Percentiles rank a stretch among this genome's conserved stretches.
phyloP scores from a whole-genome alignment of 2,329 filamentous ascomycete genomes.

The Clonostachys rosea region DNA sequence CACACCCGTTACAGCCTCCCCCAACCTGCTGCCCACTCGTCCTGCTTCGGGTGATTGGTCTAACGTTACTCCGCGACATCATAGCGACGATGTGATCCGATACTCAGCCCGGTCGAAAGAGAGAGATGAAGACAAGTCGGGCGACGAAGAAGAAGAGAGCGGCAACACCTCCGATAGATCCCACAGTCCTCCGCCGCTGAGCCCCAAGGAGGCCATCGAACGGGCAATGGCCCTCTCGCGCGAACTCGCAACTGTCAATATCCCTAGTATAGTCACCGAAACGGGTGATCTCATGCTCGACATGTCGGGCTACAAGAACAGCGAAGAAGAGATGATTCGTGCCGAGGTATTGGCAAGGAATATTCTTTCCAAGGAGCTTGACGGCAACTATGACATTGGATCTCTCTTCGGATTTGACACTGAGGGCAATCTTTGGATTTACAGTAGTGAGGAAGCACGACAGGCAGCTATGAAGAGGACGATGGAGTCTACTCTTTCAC shows the following conservation, averaged over 20 bases:
- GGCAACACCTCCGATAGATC: conserved; percentile 50
- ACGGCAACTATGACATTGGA: conserved; percentile 94
- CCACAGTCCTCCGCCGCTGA: conserved; percentile 71
- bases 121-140: conserved; percentile 4
- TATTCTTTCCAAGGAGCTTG: conserved; percentile 86
- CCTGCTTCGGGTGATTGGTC: conserved; percentile 48
- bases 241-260: conserved; percentile 84
- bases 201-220: conserved; percentile 70
- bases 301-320: conserved; percentile 95
- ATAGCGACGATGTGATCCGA: conserved; percentile 52
- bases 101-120: conserved; percentile 32
- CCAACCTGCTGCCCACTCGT: conserved; percentile 39
- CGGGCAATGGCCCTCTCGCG: conserved; percentile 82
- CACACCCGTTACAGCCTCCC: conserved; percentile 49
- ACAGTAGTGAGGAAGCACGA: conserved; percentile 95
- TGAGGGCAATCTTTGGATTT: conserved; percentile 98
- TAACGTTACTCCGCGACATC: conserved; percentile 32
- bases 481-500: conserved; percentile 43
- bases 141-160: conserved; percentile 25
- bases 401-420: conserved; percentile 93
- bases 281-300: conserved; percentile 94
- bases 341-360: conserved; percentile 92
- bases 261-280: conserved; percentile 88
- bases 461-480: conserved; percentile 73
- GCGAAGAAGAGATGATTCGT: conserved; percentile 84